A percentile compares a stretch with the other conserved stretches of the same genome.
Evolutionary conservation across 306 rosid genomes (phyloP).

Genomic region (Neltuma alba): DNA sequence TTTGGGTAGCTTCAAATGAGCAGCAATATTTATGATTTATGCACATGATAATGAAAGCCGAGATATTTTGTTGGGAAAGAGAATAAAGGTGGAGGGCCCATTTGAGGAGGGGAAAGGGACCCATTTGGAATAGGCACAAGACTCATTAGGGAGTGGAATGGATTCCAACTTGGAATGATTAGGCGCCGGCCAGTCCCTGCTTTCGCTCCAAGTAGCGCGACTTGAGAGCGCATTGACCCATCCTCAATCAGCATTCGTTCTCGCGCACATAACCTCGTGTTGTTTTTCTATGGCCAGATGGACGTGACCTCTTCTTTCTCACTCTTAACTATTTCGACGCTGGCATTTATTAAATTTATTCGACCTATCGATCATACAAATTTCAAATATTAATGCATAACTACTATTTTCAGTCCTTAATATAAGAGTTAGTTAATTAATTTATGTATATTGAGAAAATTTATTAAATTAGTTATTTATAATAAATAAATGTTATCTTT

Average conservation of each 20-base stretch:
- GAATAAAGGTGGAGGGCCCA: background rate
- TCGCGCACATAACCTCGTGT: no score
- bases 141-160: background rate
- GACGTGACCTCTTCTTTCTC: no score
- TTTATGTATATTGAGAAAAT: no score
- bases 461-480: no score
- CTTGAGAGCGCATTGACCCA: background rate
- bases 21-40: no score
- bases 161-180: background rate
- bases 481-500: no score
- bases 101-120: background rate
- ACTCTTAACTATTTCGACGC: background rate
- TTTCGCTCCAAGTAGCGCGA: background rate
- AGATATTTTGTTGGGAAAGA: background rate
- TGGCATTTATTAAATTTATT: background rate
- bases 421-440: no score
- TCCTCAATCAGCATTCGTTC: background rate
- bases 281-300: no score
- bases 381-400: background rate
- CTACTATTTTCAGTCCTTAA: no score
- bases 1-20: no score
- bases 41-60: no score
- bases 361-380: background rate
- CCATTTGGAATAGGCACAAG: background rate
- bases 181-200: background rate